A percentile compares a stretch with the other conserved stretches of the same genome.
phyloP scores from a whole-genome alignment of 2,329 filamentous ascomycete genomes.

The Triangularia verruculosa region DNA sequence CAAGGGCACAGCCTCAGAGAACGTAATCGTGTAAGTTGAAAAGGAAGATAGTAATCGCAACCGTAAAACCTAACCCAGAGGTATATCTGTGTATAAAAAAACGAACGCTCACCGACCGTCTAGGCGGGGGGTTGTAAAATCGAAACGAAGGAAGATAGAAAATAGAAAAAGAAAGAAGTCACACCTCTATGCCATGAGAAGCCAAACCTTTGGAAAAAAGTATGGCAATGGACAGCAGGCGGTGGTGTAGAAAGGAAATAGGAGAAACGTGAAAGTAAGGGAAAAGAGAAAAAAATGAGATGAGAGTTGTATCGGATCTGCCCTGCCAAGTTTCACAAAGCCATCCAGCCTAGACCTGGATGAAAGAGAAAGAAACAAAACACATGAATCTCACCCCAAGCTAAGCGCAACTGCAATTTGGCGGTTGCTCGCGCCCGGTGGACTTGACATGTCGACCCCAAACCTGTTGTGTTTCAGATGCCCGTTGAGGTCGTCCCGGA shows the following conservation, averaged over 20 bases:
- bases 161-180: slow-evolving; percentile 8
- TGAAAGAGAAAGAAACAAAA: not conserved
- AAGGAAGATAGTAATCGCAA: slow-evolving; percentile 4
- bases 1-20: slow-evolving; percentile 20
- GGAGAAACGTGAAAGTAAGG: too few relatives aligned
- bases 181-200: slow-evolving; percentile 8
- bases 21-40: not conserved
- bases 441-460: not conserved
- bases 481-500: not conserved
- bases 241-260: not conserved
- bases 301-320: not conserved
- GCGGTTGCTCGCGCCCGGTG: not conserved
- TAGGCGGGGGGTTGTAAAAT: not conserved
- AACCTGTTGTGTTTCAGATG: not conserved
- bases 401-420: slow-evolving; percentile 9
- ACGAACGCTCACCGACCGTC: slow-evolving; percentile 1
- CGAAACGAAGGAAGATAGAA: slow-evolving; percentile 10
- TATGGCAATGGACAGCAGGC: not conserved
- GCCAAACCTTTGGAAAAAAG: not conserved
- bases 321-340: not conserved
- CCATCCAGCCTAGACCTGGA: not conserved
- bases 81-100: not conserved
- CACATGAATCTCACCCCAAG: slow-evolving; percentile 3
- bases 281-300: not conserved
- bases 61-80: not conserved